A percentile compares a stretch with the other conserved stretches of the same genome.
Conservation (phyloP, 805 yeast genomes). For the Pichia cabralensis region DNA sequence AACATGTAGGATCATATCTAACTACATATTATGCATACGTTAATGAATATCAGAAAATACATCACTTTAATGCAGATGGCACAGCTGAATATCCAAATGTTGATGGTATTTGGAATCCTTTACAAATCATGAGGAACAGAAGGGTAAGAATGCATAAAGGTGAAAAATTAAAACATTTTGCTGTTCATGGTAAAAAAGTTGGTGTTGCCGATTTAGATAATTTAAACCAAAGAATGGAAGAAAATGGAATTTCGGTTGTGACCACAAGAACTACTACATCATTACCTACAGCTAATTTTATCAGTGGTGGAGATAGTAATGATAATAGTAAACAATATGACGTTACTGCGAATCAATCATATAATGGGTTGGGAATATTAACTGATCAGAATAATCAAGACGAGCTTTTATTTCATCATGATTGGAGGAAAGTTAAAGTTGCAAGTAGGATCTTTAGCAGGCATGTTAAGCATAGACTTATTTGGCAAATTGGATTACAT, state of each 20-base stretch:
- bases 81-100: slow-evolving; percentile 34
- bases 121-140: slow-evolving; percentile 73
- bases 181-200: slow-evolving; percentile 4
- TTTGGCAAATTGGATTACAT: slow-evolving; percentile 57
- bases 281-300: no score
- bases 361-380: background rate
- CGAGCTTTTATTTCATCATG: background rate
- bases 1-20: slow-evolving; percentile 21
- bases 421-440: slow-evolving; percentile 32
- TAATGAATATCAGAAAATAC: slow-evolving; percentile 30
- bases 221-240: no score
- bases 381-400: background rate
- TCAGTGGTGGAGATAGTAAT: slow-evolving; percentile 29
- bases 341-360: background rate
- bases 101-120: slow-evolving; percentile 69
- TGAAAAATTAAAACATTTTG: slow-evolving; percentile 32
- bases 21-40: slow-evolving; percentile 40
- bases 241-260: background rate
- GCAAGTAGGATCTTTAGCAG: slow-evolving; percentile 56
- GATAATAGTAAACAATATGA: background rate
- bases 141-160: slow-evolving; percentile 42
- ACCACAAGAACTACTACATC: no score
- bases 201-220: no score
- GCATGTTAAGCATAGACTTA: slow-evolving; percentile 32
- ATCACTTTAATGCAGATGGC: slow-evolving; percentile 15